phyloP scores from a whole-genome alignment of 179 eudicot genomes.

The Carnegiea gigantea region DNA sequence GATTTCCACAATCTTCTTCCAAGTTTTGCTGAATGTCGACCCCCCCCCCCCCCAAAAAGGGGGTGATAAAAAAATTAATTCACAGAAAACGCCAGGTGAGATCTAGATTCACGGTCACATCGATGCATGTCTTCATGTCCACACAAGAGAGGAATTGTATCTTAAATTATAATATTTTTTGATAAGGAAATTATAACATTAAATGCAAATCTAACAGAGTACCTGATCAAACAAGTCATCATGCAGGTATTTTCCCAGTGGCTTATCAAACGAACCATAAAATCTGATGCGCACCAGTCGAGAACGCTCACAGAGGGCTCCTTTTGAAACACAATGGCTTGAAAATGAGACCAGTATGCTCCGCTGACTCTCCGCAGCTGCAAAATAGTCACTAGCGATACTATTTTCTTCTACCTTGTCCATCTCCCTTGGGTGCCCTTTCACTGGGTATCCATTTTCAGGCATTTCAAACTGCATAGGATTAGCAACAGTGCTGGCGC shows the following conservation, averaged over 20 bases:
- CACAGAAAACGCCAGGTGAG: too few relatives aligned
- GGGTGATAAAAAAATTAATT: too few relatives aligned
- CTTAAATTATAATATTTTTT: too few relatives aligned
- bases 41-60: too few relatives aligned
- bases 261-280: conserved; percentile 93
- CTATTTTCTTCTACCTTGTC: conserved; percentile 43
- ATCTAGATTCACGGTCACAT: too few relatives aligned
- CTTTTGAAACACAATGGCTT: conserved; percentile 81
- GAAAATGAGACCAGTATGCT: conserved; percentile 98
- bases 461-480: conserved; percentile 26
- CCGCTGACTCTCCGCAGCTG: conserved; percentile 68
- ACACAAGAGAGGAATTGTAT: too few relatives aligned
- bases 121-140: neutral
- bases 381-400: conserved; percentile 45
- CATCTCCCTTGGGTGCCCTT: conserved; percentile 31
- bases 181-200: too few relatives aligned
- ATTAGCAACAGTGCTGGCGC: conserved; percentile 25
- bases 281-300: conserved; percentile 81
- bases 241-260: conserved; percentile 82
- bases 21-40: too few relatives aligned
- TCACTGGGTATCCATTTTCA: conserved; percentile 29
- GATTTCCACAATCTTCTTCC: too few relatives aligned
- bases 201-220: conserved; percentile 14
- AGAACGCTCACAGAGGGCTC: conserved; percentile 92
- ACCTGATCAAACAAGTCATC: conserved; percentile 95